Conservation (phyloP, 2,329 filamentous ascomycete species). For the Fusarium pseudonygamai region DNA sequence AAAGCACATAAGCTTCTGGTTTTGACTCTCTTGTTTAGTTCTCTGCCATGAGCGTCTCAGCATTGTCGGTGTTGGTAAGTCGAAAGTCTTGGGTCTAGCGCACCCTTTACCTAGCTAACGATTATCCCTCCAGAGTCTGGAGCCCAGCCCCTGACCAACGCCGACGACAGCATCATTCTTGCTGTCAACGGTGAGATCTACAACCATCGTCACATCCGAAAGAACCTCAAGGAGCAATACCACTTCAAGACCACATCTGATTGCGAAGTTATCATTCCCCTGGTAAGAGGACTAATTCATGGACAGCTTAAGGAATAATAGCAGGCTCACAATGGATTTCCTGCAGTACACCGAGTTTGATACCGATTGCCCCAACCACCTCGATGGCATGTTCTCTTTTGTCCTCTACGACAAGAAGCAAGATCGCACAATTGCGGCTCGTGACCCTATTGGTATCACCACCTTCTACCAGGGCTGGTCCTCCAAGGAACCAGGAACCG, state of each 20-base stretch:
- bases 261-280: constrained; percentile 97
- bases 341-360: constrained; percentile 88
- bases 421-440: constrained; percentile 90
- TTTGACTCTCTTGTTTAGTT: constrained; percentile 63
- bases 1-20: not conserved
- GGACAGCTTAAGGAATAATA: not conserved
- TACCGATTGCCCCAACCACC: constrained; percentile 88
- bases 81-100: constrained; percentile 3
- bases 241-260: constrained; percentile 99
- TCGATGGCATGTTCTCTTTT: constrained; percentile 99
- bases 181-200: constrained; percentile 99
- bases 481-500: constrained; percentile 80
- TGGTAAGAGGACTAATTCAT: constrained; percentile 65
- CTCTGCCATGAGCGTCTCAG: constrained; percentile 97
- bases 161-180: constrained; percentile 86
- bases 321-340: constrained; percentile 21
- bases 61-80: constrained; percentile 94
- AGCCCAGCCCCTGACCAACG: constrained; percentile 93
- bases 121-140: constrained; percentile 75
- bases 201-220: constrained; percentile 96
- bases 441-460: constrained; percentile 96
- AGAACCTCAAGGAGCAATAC: constrained; percentile 83
- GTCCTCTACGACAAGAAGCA: constrained; percentile 96
- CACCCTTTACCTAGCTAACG: constrained; percentile 30
- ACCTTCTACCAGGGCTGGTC: constrained; percentile 97